Conservation (phyloP, 2,329 filamentous ascomycete genomes). For the Pyrenochaeta sp. region DNA sequence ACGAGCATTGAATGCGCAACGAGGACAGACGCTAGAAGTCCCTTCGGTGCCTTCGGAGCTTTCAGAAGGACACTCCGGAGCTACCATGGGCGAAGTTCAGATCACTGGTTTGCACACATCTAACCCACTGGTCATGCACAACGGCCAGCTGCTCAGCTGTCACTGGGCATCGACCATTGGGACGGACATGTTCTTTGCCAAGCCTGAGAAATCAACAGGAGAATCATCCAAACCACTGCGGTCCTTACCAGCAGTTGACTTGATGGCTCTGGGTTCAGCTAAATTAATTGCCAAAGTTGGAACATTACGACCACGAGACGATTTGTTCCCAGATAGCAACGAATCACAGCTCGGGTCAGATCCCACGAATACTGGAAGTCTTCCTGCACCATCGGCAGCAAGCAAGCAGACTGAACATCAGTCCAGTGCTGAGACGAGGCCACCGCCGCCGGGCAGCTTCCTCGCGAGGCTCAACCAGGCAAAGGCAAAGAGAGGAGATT, state of each 20-base stretch:
- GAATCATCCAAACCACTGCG: conserved; percentile 53
- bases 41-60: conserved; percentile 10
- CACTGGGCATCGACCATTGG: conserved; percentile 84
- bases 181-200: conserved; percentile 77
- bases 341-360: conserved; percentile 8
- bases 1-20: conserved; percentile 35
- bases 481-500: conserved; percentile 52
- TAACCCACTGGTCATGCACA: conserved; percentile 81
- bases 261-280: conserved; percentile 74
- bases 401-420: not conserved
- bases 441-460: conserved; percentile 45
- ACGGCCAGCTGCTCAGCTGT: conserved; percentile 79
- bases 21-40: conserved; percentile 18
- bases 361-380: not conserved
- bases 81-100: conserved; percentile 64
- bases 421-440: conserved; percentile 4
- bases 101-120: conserved; percentile 81
- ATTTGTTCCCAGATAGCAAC: conserved; percentile 22
- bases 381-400: not conserved
- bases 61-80: conserved; percentile 17
- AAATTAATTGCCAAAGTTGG: conserved; percentile 74
- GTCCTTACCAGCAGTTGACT: conserved; percentile 67
- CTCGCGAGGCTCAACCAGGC: conserved; percentile 50
- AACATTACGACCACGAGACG: conserved; percentile 55
- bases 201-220: conserved; percentile 30